Percentiles rank a stretch among this genome's conserved stretches.
These are phyloP conservation scores for Daldinia grandis DNA, from an alignment of 495 filamentous ascomycete genomes.

Conservation along the genomic window DNA sequence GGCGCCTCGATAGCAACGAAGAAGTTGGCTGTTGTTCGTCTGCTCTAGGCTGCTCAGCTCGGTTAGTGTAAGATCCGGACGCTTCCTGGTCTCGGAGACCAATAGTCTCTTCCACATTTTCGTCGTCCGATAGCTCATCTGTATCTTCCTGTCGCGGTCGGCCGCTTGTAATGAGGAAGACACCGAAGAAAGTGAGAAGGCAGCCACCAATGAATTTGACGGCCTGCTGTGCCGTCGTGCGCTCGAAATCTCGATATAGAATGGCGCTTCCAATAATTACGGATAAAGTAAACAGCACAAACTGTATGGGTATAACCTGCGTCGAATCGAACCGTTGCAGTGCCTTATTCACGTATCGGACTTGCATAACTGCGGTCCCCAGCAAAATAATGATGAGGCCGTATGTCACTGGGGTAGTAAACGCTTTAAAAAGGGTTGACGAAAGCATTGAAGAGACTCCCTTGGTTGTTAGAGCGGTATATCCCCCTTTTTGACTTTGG, in stretches of 20 bases:
- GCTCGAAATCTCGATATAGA: constrained; percentile 92
- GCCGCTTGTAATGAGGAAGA: constrained; percentile 89
- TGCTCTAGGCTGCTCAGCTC: constrained; percentile 36
- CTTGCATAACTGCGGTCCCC: constrained; percentile 89
- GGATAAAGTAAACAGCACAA: constrained; percentile 93
- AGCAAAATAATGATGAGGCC: constrained; percentile 78
- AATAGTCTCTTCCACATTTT: constrained; percentile 62
- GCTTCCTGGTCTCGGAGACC: constrained; percentile 53
- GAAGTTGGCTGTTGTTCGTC: constrained; percentile 29
- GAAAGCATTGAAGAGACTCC: constrained; percentile 95
- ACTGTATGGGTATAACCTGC: constrained; percentile 95
- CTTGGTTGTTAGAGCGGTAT: constrained; percentile 95
- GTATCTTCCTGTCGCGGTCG: constrained; percentile 61
- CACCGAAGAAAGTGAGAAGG: constrained; percentile 87
- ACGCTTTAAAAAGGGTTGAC: constrained; percentile 81
- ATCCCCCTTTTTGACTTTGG: constrained; percentile 71
- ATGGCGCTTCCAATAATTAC: constrained; percentile 95
- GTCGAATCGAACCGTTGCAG: constrained; percentile 95
- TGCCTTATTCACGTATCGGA: constrained; percentile 94
- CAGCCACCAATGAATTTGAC: constrained; percentile 90
- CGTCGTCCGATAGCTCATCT: constrained; percentile 61
- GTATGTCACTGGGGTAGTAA: constrained; percentile 93
- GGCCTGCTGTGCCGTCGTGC: constrained; percentile 71
- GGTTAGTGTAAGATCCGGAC: constrained; percentile 31
- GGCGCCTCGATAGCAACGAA: constrained; percentile 45